phyloP scores from a whole-genome alignment of 148 eudicot species.

The Fagopyrum tataricum region DNA sequence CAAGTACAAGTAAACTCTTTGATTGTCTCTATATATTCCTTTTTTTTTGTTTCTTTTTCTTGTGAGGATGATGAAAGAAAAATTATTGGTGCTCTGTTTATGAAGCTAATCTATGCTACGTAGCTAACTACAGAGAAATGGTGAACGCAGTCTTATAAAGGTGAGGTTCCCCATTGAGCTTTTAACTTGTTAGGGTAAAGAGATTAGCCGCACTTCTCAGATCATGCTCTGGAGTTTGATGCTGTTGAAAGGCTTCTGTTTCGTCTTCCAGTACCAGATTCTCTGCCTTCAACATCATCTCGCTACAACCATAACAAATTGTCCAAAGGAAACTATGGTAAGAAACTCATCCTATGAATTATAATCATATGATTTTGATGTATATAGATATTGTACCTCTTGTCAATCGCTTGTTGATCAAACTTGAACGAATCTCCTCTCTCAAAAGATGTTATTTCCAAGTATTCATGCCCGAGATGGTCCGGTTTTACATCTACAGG shows the following conservation, averaged over 20 bases:
- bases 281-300: conserved; percentile 24
- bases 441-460: conserved; percentile 10
- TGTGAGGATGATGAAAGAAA: not conserved
- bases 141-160: not conserved
- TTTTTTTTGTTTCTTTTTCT: not conserved
- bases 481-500: not conserved
- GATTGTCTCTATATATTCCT: conserved; percentile 1
- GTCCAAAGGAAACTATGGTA: not conserved
- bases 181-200: conserved; percentile 27
- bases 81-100: conserved; percentile 4
- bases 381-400: conserved; percentile 20
- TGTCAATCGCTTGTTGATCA: conserved; percentile 20
- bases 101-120: conserved; percentile 5
- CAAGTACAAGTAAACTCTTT: conserved; percentile 4
- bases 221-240: conserved; percentile 26
- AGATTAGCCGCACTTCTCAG: conserved; percentile 27
- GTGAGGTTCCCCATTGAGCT: not conserved
- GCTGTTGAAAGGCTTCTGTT: conserved; percentile 16
- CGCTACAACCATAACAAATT: conserved; percentile 1
- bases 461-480: conserved; percentile 4
- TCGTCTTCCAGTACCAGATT: conserved; percentile 20
- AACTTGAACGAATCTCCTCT: conserved; percentile 24
- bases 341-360: not conserved
- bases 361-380: not conserved
- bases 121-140: conserved; percentile 12